Conservation (phyloP, 1,284 basidiomycete genomes). For the Ceratobasidium sp. region DNA sequence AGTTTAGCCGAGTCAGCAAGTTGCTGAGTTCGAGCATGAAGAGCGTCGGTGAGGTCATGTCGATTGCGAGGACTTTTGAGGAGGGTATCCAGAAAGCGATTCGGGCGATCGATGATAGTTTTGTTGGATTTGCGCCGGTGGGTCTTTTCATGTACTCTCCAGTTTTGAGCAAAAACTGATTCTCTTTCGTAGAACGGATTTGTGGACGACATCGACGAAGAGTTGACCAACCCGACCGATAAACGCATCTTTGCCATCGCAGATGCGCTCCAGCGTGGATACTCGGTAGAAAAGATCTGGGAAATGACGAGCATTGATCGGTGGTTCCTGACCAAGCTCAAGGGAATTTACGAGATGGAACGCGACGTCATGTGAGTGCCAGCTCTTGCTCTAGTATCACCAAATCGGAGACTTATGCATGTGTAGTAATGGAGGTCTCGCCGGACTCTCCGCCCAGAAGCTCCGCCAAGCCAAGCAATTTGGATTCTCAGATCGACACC, state of each 20-base stretch:
- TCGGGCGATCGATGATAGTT: slow-evolving; percentile 92
- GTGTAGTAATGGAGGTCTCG: slow-evolving; percentile 6
- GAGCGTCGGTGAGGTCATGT: slow-evolving; percentile 99
- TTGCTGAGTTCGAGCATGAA: slow-evolving; percentile 95
- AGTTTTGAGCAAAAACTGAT: not conserved
- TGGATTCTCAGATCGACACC: slow-evolving; percentile 94
- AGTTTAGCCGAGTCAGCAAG: slow-evolving; percentile 91
- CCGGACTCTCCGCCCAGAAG: slow-evolving; percentile 62
- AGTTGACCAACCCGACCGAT: slow-evolving; percentile 87
- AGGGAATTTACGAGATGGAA: slow-evolving; percentile 84
- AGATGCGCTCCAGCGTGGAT: slow-evolving; percentile 85
- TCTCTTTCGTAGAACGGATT: slow-evolving; percentile 69
- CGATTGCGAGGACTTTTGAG: slow-evolving; percentile 96
- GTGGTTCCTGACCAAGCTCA: slow-evolving; percentile 94
- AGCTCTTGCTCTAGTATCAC: slow-evolving; percentile 1
- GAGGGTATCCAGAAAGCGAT: slow-evolving; percentile 99
- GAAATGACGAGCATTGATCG: slow-evolving; percentile 97
- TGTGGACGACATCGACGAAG: slow-evolving; percentile 84
- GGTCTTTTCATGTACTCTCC: slow-evolving; percentile 39
- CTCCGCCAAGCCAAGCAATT: slow-evolving; percentile 91
- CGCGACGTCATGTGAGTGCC: slow-evolving; percentile 67
- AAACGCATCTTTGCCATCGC: slow-evolving; percentile 92
- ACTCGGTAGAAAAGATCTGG: slow-evolving; percentile 95
- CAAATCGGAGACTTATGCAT: not conserved
- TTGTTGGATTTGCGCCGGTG: slow-evolving; percentile 90